Base-by-base conservation (phyloP, 192 early-diverging fungal genomes). In the Jimgerdemannia flammicorona region DNA sequence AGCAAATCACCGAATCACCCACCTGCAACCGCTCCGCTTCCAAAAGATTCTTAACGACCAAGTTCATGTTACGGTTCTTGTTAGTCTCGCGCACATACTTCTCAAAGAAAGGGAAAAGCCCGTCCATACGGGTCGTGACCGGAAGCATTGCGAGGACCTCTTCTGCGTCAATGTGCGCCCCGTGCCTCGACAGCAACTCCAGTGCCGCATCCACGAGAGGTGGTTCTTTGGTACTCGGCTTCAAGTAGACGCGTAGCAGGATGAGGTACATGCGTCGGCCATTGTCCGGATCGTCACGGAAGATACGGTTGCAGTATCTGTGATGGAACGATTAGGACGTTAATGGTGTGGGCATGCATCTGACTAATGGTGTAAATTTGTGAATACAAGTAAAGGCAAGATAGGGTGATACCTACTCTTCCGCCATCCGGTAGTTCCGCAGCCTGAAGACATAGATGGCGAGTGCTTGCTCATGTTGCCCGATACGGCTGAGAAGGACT, bases 381-480 rank as follows among this genome's bases (percentile, higher is more conserved):
- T n/a, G n/a, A n/a, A n/a, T n/a, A n/a, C n/a, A n/a, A n/a, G n/a
- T n/a, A n/a, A n/a, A n/a, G n/a, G n/a, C n/a, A n/a, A n/a, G n/a
- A n/a, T n/a, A n/a, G n/a, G n/a, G n/a, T n/a, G n/a, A n/a, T n/a
- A n/a, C 81, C 66, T 81, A 92, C 89, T 88, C 86, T 76, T 93
- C 87, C 43, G 93, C 93, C 59, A 90, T 77, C 11, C 81, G 75
- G 75, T 90, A 89, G 76, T 92, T 92, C 19, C 84, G 79, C 40
- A 98, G 83, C 70, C 92, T 91, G 79, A 93, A 93, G 14, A 96
- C 91, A 77, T 94, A 91, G 72, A 97, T 89, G 65, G 85, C 79
- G 40, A 98, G 81, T 3, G 95, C 93, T 73, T 98, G 94, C 70
- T 92, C 91, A 72, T 97, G 95, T 66, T 93, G 90, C 9, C 92